A percentile compares a stretch with the other conserved stretches of the same genome.
Conservation (phyloP, 192 early-diverging fungal species). For the Entomortierella chlamydospora region DNA sequence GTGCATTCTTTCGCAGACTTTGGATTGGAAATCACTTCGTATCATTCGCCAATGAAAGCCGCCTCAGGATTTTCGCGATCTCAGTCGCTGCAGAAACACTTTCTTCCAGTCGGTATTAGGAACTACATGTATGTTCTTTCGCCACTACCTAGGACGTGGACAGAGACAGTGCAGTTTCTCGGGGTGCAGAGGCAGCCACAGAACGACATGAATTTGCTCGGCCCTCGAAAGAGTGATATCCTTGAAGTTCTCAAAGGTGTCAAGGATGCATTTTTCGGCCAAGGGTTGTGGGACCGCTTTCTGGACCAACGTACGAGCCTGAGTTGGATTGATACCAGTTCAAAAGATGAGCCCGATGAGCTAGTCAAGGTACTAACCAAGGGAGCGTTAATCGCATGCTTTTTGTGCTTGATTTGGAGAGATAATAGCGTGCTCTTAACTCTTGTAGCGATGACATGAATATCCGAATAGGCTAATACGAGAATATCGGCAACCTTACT, state of each 20-base stretch:
- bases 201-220: not conserved
- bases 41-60: constrained; percentile 44
- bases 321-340: constrained; percentile 43
- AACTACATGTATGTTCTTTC: constrained; percentile 47
- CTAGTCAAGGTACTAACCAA: constrained; percentile 6
- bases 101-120: constrained; percentile 32
- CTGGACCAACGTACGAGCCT: constrained; percentile 38
- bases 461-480: constrained; percentile 6
- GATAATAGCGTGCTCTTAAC: not conserved
- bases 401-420: no score
- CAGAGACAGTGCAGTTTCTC: constrained; percentile 23
- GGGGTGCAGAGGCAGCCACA: constrained; percentile 11
- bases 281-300: constrained; percentile 47
- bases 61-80: constrained; percentile 13
- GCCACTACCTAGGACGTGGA: constrained; percentile 33
- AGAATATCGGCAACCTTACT: constrained; percentile 20
- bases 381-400: not conserved
- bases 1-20: constrained; percentile 45
- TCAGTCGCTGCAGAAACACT: constrained; percentile 45
- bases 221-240: constrained; percentile 20
- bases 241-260: constrained; percentile 34
- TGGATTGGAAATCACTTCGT: constrained; percentile 39
- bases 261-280: constrained; percentile 32
- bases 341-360: not conserved
- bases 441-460: not conserved